These are phyloP conservation scores for Cutaneotrichosporon sp. DNA, from an alignment of 1,284 basidiomycete genomes.

Conservation along the genomic window DNA sequence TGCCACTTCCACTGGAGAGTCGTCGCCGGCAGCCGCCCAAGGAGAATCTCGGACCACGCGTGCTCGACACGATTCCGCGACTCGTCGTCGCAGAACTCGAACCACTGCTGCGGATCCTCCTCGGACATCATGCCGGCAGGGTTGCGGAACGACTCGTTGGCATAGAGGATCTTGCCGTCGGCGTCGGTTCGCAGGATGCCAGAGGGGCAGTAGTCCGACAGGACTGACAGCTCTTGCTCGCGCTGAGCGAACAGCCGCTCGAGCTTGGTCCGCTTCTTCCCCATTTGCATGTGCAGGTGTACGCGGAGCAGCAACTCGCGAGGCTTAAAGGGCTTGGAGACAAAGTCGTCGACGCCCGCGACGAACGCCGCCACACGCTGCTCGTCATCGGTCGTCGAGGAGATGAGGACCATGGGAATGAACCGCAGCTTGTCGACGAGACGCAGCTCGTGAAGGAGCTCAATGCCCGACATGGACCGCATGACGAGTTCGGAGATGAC, in stretches of 20 bases:
- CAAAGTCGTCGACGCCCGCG: slow-evolving; percentile 54
- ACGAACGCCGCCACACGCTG: slow-evolving; percentile 44
- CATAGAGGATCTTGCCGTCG: slow-evolving; percentile 34
- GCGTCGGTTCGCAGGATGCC: slow-evolving; percentile 41
- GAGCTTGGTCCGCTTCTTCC: slow-evolving; percentile 44
- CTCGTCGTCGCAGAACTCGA: slow-evolving; percentile 32
- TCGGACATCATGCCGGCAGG: slow-evolving; percentile 16
- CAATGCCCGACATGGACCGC: slow-evolving; percentile 43
- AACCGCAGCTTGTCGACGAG: slow-evolving; percentile 24
- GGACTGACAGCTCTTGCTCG: slow-evolving; percentile 42
- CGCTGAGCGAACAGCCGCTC: slow-evolving; percentile 42
- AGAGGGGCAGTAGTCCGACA: slow-evolving; percentile 49
- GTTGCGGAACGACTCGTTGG: slow-evolving; percentile 40
- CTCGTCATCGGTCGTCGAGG: slow-evolving; percentile 40
- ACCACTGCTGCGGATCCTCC: slow-evolving; percentile 13
- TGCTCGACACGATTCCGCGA: slow-evolving; percentile 1
- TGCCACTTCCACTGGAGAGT: slow-evolving; percentile 41
- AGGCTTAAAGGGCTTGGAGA: slow-evolving; percentile 50
- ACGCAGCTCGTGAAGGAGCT: slow-evolving; percentile 36
- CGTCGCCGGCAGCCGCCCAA: slow-evolving; percentile 25
- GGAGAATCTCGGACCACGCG: slow-evolving; percentile 7
- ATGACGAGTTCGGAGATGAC: slow-evolving; percentile 50
- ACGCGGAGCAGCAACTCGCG: slow-evolving; percentile 55
- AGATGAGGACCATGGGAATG: slow-evolving; percentile 40
- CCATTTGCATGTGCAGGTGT: slow-evolving; percentile 49